Evolutionary conservation across 2,329 filamentous ascomycete genomes (phyloP).

Genomic region (Colletotrichum sp.): DNA sequence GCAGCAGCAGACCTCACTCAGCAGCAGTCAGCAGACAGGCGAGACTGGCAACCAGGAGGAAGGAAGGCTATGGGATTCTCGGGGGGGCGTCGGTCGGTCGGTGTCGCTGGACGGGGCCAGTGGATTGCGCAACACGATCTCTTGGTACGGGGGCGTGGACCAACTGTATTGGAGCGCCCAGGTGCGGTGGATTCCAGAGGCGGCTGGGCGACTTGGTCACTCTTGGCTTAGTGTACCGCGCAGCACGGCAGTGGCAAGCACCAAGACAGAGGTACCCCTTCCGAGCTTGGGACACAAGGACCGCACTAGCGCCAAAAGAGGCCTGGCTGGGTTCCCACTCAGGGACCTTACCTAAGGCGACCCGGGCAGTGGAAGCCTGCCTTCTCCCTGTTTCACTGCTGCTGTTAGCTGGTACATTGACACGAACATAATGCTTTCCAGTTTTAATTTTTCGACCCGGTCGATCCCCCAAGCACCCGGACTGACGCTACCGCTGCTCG

Average conservation of each 20-base stretch:
- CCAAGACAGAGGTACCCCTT: slow-evolving; percentile 5
- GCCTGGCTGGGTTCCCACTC: neutral
- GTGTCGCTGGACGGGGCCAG: neutral
- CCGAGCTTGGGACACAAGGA: neutral
- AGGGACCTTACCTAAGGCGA: neutral
- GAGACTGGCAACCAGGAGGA: neutral
- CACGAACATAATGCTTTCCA: neutral
- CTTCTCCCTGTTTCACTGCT: slow-evolving; percentile 16
- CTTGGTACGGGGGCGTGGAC: slow-evolving; percentile 21
- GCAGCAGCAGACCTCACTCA: neutral
- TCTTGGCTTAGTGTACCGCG: slow-evolving; percentile 8
- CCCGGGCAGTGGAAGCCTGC: neutral
- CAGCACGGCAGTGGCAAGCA: neutral
- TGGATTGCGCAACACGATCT: slow-evolving; percentile 21
- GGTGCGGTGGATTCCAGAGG: slow-evolving; percentile 18
- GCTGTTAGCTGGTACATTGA: neutral
- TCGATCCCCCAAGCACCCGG: slow-evolving; percentile 3
- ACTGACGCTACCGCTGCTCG: neutral
- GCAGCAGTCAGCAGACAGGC: neutral
- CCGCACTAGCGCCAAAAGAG: neutral
- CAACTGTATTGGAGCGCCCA: slow-evolving; percentile 18
- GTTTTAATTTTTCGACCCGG: neutral
- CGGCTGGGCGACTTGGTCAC: slow-evolving; percentile 17
- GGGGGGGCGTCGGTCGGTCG: neutral
- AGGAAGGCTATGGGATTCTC: slow-evolving; percentile 2